phyloP scores from a whole-genome alignment of 202 grass and related monocot species.

The Cymbopogon flexuosus region DNA sequence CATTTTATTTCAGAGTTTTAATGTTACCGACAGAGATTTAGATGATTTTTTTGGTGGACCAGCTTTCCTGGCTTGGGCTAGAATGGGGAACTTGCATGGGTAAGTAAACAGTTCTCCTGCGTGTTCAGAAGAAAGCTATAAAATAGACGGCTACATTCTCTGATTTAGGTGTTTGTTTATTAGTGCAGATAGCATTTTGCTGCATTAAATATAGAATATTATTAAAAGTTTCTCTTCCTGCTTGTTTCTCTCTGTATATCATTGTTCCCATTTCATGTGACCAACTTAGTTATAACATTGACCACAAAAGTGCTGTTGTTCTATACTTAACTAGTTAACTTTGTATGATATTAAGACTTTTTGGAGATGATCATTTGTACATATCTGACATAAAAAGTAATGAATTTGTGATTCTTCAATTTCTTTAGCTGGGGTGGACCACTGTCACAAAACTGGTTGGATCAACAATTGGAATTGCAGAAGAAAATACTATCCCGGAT shows the following conservation, averaged over 20 bases:
- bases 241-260: not conserved
- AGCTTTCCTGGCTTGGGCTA: slow-evolving; percentile 96
- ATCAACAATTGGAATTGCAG: slow-evolving; percentile 69
- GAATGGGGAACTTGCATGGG: slow-evolving; percentile 97
- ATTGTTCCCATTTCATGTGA: not conserved
- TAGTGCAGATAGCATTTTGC: slow-evolving; percentile 20
- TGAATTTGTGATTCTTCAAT: slow-evolving; percentile 15
- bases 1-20: slow-evolving; percentile 67
- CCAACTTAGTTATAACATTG: not conserved
- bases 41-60: slow-evolving; percentile 90
- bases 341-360: slow-evolving; percentile 7
- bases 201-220: not conserved
- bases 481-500: slow-evolving; percentile 75
- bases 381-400: not conserved
- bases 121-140: not conserved
- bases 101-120: slow-evolving; percentile 36
- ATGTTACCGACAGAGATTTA: slow-evolving; percentile 70
- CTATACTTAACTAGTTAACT: not conserved
- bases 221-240: not conserved
- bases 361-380: not conserved
- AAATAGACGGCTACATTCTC: slow-evolving; percentile 12
- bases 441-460: slow-evolving; percentile 82
- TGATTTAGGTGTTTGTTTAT: slow-evolving; percentile 1
- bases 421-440: slow-evolving; percentile 88
- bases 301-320: slow-evolving; percentile 4